phyloP scores from a whole-genome alignment of 1,284 basidiomycete genomes.

The Macrocybe sp. region DNA sequence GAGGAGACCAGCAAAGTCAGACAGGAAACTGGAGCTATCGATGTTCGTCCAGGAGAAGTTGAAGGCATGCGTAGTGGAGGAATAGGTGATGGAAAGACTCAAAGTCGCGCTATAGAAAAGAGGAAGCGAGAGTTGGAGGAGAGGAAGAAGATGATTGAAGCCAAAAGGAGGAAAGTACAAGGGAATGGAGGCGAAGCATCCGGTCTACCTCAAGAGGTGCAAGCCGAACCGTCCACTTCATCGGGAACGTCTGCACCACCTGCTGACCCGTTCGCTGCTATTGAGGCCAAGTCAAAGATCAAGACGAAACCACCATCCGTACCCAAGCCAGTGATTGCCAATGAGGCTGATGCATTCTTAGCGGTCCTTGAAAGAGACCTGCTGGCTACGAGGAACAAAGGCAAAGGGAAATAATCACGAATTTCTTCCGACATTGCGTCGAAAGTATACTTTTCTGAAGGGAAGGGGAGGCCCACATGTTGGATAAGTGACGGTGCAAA shows the following conservation, averaged over 20 bases:
- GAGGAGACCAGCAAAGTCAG: constrained; percentile 70
- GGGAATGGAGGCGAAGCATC: constrained; percentile 16
- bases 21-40: constrained; percentile 51
- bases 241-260: constrained; percentile 7
- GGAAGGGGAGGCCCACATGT: no score
- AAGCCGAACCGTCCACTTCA: constrained; percentile 5
- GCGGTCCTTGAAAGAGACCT: constrained; percentile 52
- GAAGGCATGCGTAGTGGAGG: constrained; percentile 55
- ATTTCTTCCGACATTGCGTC: no score
- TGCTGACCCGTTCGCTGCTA: constrained; percentile 43
- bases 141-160: constrained; percentile 69
- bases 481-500: no score
- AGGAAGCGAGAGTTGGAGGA: constrained; percentile 78
- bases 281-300: constrained; percentile 35
- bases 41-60: constrained; percentile 55
- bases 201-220: constrained; percentile 1
- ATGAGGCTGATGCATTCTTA: constrained; percentile 58
- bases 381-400: constrained; percentile 12
- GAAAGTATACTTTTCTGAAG: no score
- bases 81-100: constrained; percentile 17
- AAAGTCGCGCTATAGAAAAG: constrained; percentile 70
- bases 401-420: no score
- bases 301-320: constrained; percentile 22
- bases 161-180: constrained; percentile 66
- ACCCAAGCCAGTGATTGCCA: constrained; percentile 13